Conservation (phyloP, 805 yeast species). For the Kazachstania bromeliacearum region DNA sequence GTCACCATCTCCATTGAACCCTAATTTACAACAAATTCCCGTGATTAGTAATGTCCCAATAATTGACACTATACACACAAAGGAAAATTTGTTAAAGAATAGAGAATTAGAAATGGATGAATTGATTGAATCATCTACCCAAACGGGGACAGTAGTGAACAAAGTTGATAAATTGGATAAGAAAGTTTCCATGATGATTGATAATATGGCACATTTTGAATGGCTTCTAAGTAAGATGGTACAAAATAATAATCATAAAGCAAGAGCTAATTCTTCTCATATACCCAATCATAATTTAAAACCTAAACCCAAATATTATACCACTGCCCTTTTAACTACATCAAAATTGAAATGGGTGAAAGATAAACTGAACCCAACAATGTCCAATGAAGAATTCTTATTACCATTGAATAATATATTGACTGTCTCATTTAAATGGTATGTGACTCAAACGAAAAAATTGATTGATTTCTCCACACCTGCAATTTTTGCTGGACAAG, state of each 20-base stretch:
- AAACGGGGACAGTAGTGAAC: not conserved
- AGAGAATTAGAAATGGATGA: too few species aligned
- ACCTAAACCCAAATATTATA: conserved; percentile 13
- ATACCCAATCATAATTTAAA: not conserved
- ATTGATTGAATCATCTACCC: not conserved
- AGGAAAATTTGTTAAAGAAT: too few species aligned
- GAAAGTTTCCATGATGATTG: conserved; percentile 17
- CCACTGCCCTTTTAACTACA: conserved; percentile 16
- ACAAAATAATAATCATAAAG: conserved; percentile 2
- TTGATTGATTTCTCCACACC: conserved; percentile 21
- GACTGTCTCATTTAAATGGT: conserved; percentile 19
- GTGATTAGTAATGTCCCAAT: not conserved
- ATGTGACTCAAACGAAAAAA: conserved; percentile 17
- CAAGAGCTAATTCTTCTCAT: not conserved
- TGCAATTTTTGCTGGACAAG: conserved; percentile 7
- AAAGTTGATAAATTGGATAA: conserved; percentile 17
- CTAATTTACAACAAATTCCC: not conserved
- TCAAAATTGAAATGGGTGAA: conserved; percentile 19
- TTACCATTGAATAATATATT: conserved; percentile 16
- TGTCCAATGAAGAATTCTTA: conserved; percentile 9
- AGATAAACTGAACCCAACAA: conserved; percentile 7
- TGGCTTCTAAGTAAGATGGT: conserved; percentile 13
- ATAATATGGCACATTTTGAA: conserved; percentile 16
- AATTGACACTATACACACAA: not conserved
- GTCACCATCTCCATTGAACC: not conserved